phyloP scores from a whole-genome alignment of 768 basidiomycete species.

The Leucogyrophana mollusca region DNA sequence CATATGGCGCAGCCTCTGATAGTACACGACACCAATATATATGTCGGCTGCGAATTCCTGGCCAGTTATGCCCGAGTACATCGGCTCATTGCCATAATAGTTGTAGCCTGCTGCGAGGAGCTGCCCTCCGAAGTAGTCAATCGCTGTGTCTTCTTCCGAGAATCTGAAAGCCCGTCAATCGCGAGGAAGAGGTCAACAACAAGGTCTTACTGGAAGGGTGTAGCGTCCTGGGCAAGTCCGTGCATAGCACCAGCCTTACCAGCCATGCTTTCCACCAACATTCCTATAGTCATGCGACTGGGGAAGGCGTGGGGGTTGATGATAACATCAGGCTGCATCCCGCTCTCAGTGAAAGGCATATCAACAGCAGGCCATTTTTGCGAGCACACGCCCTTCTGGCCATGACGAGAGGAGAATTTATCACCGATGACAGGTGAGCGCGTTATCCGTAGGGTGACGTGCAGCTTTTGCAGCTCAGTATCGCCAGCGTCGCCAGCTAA shows the following conservation, averaged over 20 bases:
- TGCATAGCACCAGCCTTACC: constrained; percentile 99
- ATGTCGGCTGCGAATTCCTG: constrained; percentile 99
- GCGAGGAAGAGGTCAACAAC: constrained; percentile 5
- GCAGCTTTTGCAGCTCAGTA: constrained; percentile 86
- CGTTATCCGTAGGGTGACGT: constrained; percentile 89
- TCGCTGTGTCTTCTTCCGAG: constrained; percentile 94
- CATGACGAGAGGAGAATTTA: constrained; percentile 98
- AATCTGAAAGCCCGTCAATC: constrained; percentile 54
- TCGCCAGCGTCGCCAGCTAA: constrained; percentile 88
- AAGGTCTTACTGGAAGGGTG: constrained; percentile 85
- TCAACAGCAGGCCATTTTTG: constrained; percentile 98
- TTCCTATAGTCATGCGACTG: constrained; percentile 99
- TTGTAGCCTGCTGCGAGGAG: constrained; percentile 93
- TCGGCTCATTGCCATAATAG: constrained; percentile 98
- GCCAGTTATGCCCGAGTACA: constrained; percentile 99
- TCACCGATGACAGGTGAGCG: constrained; percentile 97
- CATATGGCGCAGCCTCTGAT: constrained; percentile 98
- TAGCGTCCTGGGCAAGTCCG: constrained; percentile 96
- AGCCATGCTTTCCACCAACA: constrained; percentile 99
- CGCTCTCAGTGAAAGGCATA: constrained; percentile 99
- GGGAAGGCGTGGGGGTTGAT: constrained; percentile 99
- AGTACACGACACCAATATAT: constrained; percentile 97
- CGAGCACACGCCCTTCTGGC: constrained; percentile 99
- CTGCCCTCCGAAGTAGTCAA: constrained; percentile 97
- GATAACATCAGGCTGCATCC: constrained; percentile 98